Evolutionary conservation across 768 basidiomycete genomes (phyloP).

Genomic region (Trametes punicea): DNA sequence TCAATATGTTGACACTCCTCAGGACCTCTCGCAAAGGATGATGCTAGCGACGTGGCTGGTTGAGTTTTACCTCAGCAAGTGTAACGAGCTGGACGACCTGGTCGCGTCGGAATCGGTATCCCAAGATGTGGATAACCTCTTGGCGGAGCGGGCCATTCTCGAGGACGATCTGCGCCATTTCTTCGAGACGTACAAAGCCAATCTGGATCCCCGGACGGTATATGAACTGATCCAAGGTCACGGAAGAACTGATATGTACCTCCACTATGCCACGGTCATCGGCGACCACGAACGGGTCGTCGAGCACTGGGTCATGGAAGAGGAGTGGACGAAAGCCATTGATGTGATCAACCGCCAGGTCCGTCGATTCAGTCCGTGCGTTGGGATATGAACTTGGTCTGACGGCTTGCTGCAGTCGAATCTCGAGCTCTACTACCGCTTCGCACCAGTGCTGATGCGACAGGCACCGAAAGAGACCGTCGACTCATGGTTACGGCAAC

Average conservation of each 20-base stretch:
- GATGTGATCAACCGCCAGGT: slow-evolving; percentile 91
- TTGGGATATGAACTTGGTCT: background rate
- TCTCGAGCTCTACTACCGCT: slow-evolving; percentile 89
- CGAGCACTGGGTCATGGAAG: slow-evolving; percentile 89
- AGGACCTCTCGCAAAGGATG: slow-evolving; percentile 94
- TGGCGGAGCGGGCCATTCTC: slow-evolving; percentile 72
- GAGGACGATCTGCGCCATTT: slow-evolving; percentile 94
- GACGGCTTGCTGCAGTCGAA: slow-evolving; percentile 50
- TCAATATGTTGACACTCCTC: background rate
- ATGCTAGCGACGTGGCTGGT: slow-evolving; percentile 98
- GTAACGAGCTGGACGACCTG: slow-evolving; percentile 92
- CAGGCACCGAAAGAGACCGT: slow-evolving; percentile 87
- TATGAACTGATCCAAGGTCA: slow-evolving; percentile 94
- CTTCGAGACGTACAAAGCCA: slow-evolving; percentile 87
- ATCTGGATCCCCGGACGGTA: slow-evolving; percentile 79
- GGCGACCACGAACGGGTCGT: slow-evolving; percentile 84
- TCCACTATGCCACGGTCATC: slow-evolving; percentile 81
- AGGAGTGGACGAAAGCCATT: slow-evolving; percentile 88
- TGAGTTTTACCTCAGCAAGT: slow-evolving; percentile 95
- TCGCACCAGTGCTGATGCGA: slow-evolving; percentile 83
- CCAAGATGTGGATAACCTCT: slow-evolving; percentile 81
- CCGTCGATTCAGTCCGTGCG: slow-evolving; percentile 12
- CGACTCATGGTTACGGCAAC: slow-evolving; percentile 87
- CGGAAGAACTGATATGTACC: slow-evolving; percentile 87
- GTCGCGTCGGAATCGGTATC: slow-evolving; percentile 82